Conservation (phyloP, 1,139 yeast species). For the Pichia sp. region DNA sequence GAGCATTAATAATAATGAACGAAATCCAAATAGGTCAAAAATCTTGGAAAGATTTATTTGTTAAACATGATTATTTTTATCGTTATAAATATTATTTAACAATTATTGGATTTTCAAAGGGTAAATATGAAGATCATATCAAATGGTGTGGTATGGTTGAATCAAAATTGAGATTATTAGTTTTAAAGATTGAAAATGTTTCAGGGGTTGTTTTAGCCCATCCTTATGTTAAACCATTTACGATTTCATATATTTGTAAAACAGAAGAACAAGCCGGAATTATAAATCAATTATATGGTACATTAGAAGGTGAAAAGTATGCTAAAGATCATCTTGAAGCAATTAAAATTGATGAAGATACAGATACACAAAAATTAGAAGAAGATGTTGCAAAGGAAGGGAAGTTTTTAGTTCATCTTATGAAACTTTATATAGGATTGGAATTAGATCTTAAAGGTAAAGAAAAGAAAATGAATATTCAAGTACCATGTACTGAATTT, state of each 20-base stretch:
- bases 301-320: conserved; percentile 29
- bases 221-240: conserved; percentile 80
- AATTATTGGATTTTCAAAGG: conserved; percentile 69
- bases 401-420: conserved; percentile 47
- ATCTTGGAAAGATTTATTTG: conserved; percentile 70
- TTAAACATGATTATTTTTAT: conserved; percentile 74
- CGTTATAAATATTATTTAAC: conserved; percentile 82
- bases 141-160: conserved; percentile 94
- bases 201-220: conserved; percentile 80
- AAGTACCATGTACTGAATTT: conserved; percentile 87
- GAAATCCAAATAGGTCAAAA: conserved; percentile 61
- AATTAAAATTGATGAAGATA: conserved; percentile 24
- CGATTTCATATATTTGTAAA: conserved; percentile 45
- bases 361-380: conserved; percentile 26
- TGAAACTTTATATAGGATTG: conserved; percentile 77
- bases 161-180: conserved; percentile 73
- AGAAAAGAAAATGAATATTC: conserved; percentile 73
- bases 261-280: conserved; percentile 36
- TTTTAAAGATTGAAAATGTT: conserved; percentile 70
- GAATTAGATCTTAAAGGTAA: conserved; percentile 49
- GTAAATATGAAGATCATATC: conserved; percentile 69
- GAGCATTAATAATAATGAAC: conserved; percentile 68
- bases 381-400: conserved; percentile 28
- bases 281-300: conserved; percentile 28
- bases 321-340: conserved; percentile 25